These are phyloP conservation scores for Argentina anserina DNA, from an alignment of 306 rosid species.

Conservation along the genomic window DNA sequence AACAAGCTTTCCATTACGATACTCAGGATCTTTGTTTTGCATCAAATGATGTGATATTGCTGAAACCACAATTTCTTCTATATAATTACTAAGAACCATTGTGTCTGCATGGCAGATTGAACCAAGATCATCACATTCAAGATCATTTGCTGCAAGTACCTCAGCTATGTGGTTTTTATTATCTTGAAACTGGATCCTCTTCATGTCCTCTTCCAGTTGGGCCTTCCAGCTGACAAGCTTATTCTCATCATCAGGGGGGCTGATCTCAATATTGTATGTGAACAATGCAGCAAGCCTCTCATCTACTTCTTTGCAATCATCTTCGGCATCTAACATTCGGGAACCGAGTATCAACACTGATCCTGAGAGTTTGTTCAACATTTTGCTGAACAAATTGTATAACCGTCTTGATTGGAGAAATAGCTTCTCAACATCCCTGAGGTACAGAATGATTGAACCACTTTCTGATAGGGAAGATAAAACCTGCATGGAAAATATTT, in stretches of 20 bases:
- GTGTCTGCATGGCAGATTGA: slow-evolving; percentile 68
- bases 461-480: slow-evolving; percentile 65
- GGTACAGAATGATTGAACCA: slow-evolving; percentile 67
- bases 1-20: slow-evolving; percentile 87
- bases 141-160: slow-evolving; percentile 80
- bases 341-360: slow-evolving; percentile 82
- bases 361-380: slow-evolving; percentile 74
- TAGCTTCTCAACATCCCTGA: slow-evolving; percentile 77
- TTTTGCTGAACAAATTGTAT: slow-evolving; percentile 56
- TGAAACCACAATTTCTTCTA: slow-evolving; percentile 77
- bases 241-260: slow-evolving; percentile 71
- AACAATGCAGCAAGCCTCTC: slow-evolving; percentile 53
- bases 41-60: slow-evolving; percentile 74
- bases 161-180: slow-evolving; percentile 84
- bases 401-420: slow-evolving; percentile 59
- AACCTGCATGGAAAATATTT: slow-evolving; percentile 44
- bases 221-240: slow-evolving; percentile 57
- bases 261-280: slow-evolving; percentile 59
- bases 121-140: slow-evolving; percentile 73
- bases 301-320: slow-evolving; percentile 43
- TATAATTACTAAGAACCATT: slow-evolving; percentile 49
- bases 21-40: slow-evolving; percentile 61
- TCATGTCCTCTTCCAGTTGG: slow-evolving; percentile 71
- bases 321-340: slow-evolving; percentile 43
- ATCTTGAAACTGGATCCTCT: slow-evolving; percentile 63